These are phyloP conservation scores for Solanum pennellii DNA, from an alignment of 257 asterid genomes.

Conservation along the genomic window DNA sequence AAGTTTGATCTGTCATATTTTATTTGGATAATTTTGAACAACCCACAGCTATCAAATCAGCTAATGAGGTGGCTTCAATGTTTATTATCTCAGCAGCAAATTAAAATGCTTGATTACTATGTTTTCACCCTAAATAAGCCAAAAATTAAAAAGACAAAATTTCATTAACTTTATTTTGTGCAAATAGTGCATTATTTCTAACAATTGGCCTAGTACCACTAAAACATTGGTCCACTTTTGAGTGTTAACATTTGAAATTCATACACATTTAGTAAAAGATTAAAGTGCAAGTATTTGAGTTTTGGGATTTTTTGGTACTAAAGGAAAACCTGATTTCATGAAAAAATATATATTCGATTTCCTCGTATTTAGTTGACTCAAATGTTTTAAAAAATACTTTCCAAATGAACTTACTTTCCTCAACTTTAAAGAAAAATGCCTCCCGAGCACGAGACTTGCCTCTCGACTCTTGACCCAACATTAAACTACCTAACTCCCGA, in stretches of 20 bases:
- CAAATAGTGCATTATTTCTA: no score
- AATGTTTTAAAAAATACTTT: no score
- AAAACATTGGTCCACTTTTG: neutral
- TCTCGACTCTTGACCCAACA: neutral
- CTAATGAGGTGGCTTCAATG: neutral
- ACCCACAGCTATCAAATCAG: neutral
- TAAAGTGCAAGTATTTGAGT: no score
- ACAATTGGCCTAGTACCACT: no score
- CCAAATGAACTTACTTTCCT: neutral
- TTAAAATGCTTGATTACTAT: neutral
- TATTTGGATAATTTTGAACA: neutral
- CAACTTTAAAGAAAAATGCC: neutral
- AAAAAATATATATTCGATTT: no score
- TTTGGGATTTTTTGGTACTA: neutral
- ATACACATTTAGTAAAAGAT: no score
- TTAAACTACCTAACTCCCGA: neutral
- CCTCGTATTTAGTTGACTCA: no score
- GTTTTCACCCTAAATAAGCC: neutral
- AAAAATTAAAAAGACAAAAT: no score
- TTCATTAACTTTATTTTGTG: neutral
- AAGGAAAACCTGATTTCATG: neutral
- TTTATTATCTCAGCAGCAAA: neutral
- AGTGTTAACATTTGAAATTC: neutral
- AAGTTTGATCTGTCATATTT: neutral
- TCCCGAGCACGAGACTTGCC: neutral